Percentiles rank a stretch among this genome's conserved stretches.
Evolutionary conservation across 257 asterid genomes (phyloP).

Genomic region (Phtheirospermum japonicum): DNA sequence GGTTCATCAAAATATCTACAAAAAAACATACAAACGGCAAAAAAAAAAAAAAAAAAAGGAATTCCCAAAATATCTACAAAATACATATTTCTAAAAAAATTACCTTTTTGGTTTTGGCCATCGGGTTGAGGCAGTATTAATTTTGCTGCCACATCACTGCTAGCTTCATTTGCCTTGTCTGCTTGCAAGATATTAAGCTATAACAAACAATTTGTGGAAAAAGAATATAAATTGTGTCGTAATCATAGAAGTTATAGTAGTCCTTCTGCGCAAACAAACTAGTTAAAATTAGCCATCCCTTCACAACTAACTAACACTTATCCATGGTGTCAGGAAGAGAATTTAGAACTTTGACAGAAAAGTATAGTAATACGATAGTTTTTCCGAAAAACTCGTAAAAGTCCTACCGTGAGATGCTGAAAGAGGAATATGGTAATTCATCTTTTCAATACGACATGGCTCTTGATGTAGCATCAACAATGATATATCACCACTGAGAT

Average conservation of each 20-base stretch:
- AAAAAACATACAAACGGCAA: too few species aligned
- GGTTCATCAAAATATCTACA: too few species aligned
- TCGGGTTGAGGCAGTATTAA: slow-evolving; percentile 72
- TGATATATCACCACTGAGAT: slow-evolving; percentile 58
- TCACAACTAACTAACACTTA: neutral
- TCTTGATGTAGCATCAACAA: slow-evolving; percentile 60
- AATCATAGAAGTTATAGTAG: neutral
- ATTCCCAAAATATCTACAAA: too few species aligned
- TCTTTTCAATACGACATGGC: slow-evolving; percentile 44
- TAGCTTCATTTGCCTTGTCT: slow-evolving; percentile 55
- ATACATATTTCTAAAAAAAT: too few species aligned
- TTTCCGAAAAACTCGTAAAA: too few species aligned
- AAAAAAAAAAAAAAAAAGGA: too few species aligned
- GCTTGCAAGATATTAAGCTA: slow-evolving; percentile 9
- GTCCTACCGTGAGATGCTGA: slow-evolving; percentile 78
- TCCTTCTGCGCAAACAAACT: neutral
- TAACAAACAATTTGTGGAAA: neutral
- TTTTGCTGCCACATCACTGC: slow-evolving; percentile 46
- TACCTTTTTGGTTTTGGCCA: slow-evolving; percentile 83
- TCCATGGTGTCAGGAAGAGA: neutral
- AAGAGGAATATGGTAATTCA: slow-evolving; percentile 74
- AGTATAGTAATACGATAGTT: too few species aligned
- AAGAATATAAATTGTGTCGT: neutral
- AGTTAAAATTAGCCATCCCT: too few species aligned
- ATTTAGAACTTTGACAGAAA: too few species aligned